Base-by-base conservation (phyloP, 805 yeast genomes). In the Nematodospora valgi region DNA sequence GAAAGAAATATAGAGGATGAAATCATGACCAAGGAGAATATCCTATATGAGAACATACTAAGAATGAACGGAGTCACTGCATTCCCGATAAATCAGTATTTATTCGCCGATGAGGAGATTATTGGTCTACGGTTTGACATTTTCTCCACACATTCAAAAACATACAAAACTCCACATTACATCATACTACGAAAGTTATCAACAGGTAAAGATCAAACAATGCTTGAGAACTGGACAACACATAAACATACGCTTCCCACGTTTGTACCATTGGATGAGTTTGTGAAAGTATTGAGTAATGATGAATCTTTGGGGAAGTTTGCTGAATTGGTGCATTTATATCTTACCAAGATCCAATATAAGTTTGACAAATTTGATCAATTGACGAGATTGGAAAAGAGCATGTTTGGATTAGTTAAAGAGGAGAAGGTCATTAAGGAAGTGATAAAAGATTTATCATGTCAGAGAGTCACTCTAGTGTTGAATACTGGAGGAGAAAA, bases 121-220 rank as follows among this genome's bases (percentile, higher is more conserved):
- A 40, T 76, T 20, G 82, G 82, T 0, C 41, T 76, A 5, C 51
- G 82, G n/a, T 74, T 74, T 45, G 82, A 76, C 39, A 45, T 64
- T 2, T 65, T 59, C 42, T 49, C 58, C 2, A 41, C 45, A 11
- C 23, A 36, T 13, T 27, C 36, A 4, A 22, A 37, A 2, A 52
- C 53, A 23, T 76, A 53, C 44, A 27, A 50, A 4, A 46, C 52
- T 1, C 76, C 80, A 2, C 78, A 74, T 44, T 76, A 76, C 47
- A 60, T 70, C 11, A 74, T 76, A 3, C 52, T 76, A 27, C 31
- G 44, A 26, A 48, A 47, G 29, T 17, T 16, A 10, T 18, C 19
- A 20, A 13, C 16, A 2, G 34, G 37, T 15, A 48, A 46, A 29
- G 35, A 18, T 6, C 30, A 27, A 6, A 34, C 33, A 14, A 9